Base-by-base conservation (phyloP, 208 protist species). In the Leishmania major region DNA sequence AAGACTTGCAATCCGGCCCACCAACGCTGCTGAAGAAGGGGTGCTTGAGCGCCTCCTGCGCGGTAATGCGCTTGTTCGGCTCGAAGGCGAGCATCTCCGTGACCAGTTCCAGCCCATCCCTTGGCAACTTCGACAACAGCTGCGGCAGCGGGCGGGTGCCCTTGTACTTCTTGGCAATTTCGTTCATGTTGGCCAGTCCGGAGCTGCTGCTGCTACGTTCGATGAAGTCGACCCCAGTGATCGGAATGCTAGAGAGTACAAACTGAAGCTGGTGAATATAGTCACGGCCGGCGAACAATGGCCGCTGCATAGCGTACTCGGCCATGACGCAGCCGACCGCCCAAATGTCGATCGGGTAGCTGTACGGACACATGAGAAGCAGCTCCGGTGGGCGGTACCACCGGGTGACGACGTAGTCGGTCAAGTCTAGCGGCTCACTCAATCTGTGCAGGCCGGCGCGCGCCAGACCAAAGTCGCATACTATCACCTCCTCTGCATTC, bases 381-480 rank as follows among this genome's bases (percentile, higher is more conserved):
- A 99, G 92, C 91, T 99, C 99, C 15, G 99, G 99, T 19, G 99
- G 98, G 37, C 99, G 94, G 89, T 99, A 99, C 99, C 99, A 99
- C 28, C 99, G 92, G 22, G 98, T 99, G 37, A 99, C 97, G 51
- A 99, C 98, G 85, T 99, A 99, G 84, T 99, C 98, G 15, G 98
- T 99, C 80, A 99, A 90, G 81, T 97, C 91, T 19, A 96, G 62
- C 5, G 93, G 93, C 73, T 96, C 92, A 35, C 90, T 87, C 43
- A 96, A 76, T 28, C 88, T 85, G 57, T 91, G 80, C 57, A 97
- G 59, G 4, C 94, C 96, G 0, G 90, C 95, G 6, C 96, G 84
- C 45, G 96, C 94, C 2, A 98, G 87, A 62, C 96, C 96, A 89
- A 98, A 99, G 89, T 99, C 98, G 78, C 97, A 98, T 69, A 99